phyloP scores from a whole-genome alignment of 2,329 filamentous ascomycete species.

The Aureobasidium musti region DNA sequence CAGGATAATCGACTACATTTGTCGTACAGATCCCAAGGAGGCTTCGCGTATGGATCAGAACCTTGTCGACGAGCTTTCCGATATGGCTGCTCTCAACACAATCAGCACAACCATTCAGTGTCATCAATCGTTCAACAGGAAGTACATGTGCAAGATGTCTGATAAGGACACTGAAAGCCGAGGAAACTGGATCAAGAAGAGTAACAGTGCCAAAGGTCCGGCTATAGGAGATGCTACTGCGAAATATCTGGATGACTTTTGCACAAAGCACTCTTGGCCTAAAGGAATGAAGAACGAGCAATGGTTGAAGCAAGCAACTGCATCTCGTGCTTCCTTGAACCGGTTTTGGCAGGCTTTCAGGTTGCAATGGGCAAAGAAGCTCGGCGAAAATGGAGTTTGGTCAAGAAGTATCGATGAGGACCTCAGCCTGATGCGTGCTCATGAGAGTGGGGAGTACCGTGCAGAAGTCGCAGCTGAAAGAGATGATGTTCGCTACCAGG shows the following conservation, averaged over 20 bases:
- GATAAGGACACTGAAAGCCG: too few species aligned
- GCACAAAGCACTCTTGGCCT: conserved; percentile 1
- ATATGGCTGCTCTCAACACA: conserved; percentile 11
- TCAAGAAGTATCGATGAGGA: background rate
- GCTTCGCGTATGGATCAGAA: background rate
- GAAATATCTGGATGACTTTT: background rate
- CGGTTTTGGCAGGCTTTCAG: conserved; percentile 7
- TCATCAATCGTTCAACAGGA: too few species aligned
- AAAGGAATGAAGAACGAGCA: background rate
- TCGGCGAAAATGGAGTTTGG: background rate
- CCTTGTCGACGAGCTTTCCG: conserved; percentile 6
- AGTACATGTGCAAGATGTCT: too few species aligned
- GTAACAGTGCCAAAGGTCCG: too few species aligned
- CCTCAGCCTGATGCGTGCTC: background rate
- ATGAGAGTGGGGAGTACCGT: background rate
- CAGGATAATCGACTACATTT: conserved; percentile 2
- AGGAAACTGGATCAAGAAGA: background rate
- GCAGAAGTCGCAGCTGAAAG: background rate
- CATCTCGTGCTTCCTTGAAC: background rate
- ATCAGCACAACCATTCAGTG: background rate
- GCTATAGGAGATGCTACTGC: too few species aligned
- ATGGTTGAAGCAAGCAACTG: conserved; percentile 11
- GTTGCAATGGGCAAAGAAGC: conserved; percentile 1
- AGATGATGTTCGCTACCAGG: background rate
- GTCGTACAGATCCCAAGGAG: conserved; percentile 3